Evolutionary conservation across 495 filamentous ascomycete genomes (phyloP), one percentile per base, ranked within the genome.

Genomic region (Aspergillus bridgeri): DNA sequence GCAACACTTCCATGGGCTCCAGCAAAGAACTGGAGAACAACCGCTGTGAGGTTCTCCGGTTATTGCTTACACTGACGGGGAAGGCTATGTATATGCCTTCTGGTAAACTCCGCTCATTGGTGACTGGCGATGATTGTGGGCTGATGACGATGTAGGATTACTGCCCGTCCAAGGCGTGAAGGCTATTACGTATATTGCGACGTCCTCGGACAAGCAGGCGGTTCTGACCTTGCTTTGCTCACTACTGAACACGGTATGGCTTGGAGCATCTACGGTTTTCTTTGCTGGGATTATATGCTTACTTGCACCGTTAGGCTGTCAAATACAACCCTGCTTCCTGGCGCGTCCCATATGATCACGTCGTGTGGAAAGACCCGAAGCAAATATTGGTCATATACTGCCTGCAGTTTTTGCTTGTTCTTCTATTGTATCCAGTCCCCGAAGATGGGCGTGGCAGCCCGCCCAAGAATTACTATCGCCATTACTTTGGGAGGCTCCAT

Each of bases 321-420:
- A 98, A 96, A 68, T 99, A 96, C 74, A 98, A 97, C 65, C 92
- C 93, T 9, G 91, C 92, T 3, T 88, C 83, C 21, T 99, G 94
- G 94, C 84, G 89, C 20, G 90, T 98, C 19, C 93, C 94, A 23
- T 96, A 96, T 66, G 93, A 97, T 71, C 89, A 95, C 64, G 83
- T 96, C 24, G 88, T 96, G 6, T 94, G 92, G 75, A 93, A 91
- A 68, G 92, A 97, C 68, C 86, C 91, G n/a, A 92, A 89, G 69
- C 90, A 96, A 67, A 84, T 92, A 6, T 79, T 98, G 27, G 90
- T 98, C 22, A 93, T 92, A 19, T 96, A 96, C 67, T 90, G 89
- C 52, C 74, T 99, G 42, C 92, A 98, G 62, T 79, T 98, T 51
- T 83, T 99, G n/a, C 81, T 99, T 22, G 87, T 89, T 11, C 81